A percentile compares a stretch with the other conserved stretches of the same genome.
Conservation (phyloP, 1,284 basidiomycete species). For the Apiotrichum siamense region DNA sequence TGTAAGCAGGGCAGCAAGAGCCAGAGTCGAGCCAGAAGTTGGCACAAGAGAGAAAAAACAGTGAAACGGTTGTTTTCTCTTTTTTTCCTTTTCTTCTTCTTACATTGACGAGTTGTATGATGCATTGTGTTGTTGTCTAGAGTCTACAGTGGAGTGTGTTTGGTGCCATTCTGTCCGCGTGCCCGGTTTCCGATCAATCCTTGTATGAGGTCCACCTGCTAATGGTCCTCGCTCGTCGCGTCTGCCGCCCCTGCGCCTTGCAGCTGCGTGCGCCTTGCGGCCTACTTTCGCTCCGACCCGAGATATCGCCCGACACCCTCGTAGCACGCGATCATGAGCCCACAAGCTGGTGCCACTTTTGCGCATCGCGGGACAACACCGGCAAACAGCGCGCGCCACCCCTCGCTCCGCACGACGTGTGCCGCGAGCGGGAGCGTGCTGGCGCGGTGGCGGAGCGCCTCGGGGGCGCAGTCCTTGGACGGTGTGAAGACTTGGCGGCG, state of each 20-base stretch:
- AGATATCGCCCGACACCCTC: slow-evolving; percentile 59
- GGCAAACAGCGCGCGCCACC: slow-evolving; percentile 69
- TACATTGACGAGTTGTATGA: too few species aligned
- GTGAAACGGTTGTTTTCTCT: not conserved
- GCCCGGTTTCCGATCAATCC: too few species aligned
- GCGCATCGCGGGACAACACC: slow-evolving; percentile 82
- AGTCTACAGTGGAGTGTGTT: not conserved
- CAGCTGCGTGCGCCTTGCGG: not conserved
- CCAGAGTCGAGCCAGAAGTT: too few species aligned
- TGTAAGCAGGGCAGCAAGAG: too few species aligned
- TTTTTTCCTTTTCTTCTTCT: too few species aligned
- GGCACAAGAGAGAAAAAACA: too few species aligned
- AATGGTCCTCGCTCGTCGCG: too few species aligned
- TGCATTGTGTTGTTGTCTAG: slow-evolving; percentile 16
- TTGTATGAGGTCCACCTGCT: not conserved
- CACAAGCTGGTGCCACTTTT: slow-evolving; percentile 98
- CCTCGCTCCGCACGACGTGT: slow-evolving; percentile 72
- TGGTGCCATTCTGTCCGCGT: too few species aligned
- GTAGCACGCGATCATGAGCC: slow-evolving; percentile 75
- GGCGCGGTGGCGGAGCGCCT: slow-evolving; percentile 37
- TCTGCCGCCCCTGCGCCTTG: not conserved
- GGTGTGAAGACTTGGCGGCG: slow-evolving; percentile 65
- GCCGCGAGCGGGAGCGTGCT: slow-evolving; percentile 58
- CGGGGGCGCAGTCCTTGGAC: slow-evolving; percentile 54
- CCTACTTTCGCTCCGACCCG: slow-evolving; percentile 16